Evolutionary conservation across 2,329 filamentous ascomycete species (phyloP), one percentile per base, ranked within the genome.

Genomic region (Ophiostoma tasmaniense): DNA sequence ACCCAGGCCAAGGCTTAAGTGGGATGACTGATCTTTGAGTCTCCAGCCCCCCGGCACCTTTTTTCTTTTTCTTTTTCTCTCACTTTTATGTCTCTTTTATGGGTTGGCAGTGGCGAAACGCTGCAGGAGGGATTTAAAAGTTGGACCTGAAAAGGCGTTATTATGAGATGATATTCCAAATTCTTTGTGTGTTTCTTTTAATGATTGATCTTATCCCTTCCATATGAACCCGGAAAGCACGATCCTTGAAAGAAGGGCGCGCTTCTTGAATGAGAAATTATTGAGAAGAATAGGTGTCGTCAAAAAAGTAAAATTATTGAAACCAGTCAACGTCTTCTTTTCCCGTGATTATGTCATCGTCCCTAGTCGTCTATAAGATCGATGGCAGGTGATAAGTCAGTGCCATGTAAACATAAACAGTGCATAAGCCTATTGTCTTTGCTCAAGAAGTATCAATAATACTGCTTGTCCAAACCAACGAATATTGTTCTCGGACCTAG

Each of bases 1-100:
- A 90, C 90, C 80, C 89, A 92, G 84, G 85, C 87, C 78, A 92
- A 91, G 85, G 84, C 85, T 67, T 61, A 61, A 59, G 67, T 64
- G 30, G 67, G 35, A 7, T 64, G 33, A 25, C 50, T 25, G 42
- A 45, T 22, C 20, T 35, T 64, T 37, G 39, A 42, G 39, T 25
- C 37, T 39, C 37, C 37, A 39, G 22, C 25, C 17, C 50, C 20
- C n/a, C 22, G 30, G 30, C 42, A 67, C 20, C 39, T 22, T 59
- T 52, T 66, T 67, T 65, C 13, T 28, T 45, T 65, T 64, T 64
- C 14, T 64, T 30, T 64, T 39, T 61, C 55, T 61, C 35, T 28
- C 35, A n/a, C 61, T 64, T 35, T 25, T 17, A 37, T 37, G 33
- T 64, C 33, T 65, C 64, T 39, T 25, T 55, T 35, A 64, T 65